Base-by-base conservation (phyloP, 345 rosid species). In the Pelargonium nanum region DNA sequence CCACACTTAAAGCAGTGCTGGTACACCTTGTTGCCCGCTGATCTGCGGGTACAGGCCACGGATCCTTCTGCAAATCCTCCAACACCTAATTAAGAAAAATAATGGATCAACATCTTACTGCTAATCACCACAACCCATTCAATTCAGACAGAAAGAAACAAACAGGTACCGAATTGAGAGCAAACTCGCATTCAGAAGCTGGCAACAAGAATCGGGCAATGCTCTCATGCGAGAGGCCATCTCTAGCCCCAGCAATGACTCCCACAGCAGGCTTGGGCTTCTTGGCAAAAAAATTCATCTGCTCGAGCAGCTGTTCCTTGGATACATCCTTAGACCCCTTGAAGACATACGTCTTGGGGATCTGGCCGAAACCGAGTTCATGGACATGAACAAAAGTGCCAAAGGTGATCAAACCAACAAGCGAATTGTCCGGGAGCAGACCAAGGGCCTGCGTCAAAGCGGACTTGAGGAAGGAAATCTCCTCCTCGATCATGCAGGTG, bases 131-230 rank as follows among this genome's bases (percentile, higher is more conserved):
- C 20, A 10, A 20, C 53, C 25, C 22, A 19, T 24, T 56, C 34
- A 24, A 52, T 25, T 61, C 56, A 2, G 8, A 61, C n/a, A n/a
- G n/a, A n/a, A n/a, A n/a, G n/a, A 16, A 22, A 19, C 19, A 40
- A 40, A 2, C 48, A 8, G 15, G 13, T 58, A 87, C 95, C 71
- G 90, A 83, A 70, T 87, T 85, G 75, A 93, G 81, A 55, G 88
- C 68, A 58, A 93, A 87, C 67, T 80, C 96, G 75, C 96, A 87
- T 24, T 89, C 91, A 24, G 94, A 79, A 17, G 88, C 87, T 13
- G 99, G 94, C 71, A 84, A 62, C 63, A 93, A 87, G 73, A 93
- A 93, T 59, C 99, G 86, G 12, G 96, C 75, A 60, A 93, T 89
- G 78, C 84, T 83, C 9, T 85, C 92, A 1, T 89, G 72, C n/a